phyloP scores from a whole-genome alignment of 169 alveolate species.

The Plasmodium gaboni region DNA sequence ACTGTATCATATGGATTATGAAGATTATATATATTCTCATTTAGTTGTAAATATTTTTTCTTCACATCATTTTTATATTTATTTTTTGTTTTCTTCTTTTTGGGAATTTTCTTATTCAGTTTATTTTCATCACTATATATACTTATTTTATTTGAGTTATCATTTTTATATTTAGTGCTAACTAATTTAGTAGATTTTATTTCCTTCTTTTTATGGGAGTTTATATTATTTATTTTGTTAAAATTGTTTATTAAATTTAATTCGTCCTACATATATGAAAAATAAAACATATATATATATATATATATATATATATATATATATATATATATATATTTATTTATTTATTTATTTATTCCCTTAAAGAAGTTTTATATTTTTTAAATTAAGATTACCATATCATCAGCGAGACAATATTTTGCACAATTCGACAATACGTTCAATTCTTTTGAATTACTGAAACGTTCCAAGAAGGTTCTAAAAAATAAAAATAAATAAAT shows the following conservation, averaged over 20 bases:
- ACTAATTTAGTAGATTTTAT: conserved; percentile 23
- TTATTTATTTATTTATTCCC: no score
- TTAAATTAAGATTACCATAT: neutral
- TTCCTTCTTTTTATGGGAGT: conserved; percentile 13
- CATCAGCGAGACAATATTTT: conserved; percentile 49
- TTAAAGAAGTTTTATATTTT: no score
- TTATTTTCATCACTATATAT: conserved; percentile 40
- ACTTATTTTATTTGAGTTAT: conserved; percentile 41
- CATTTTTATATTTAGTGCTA: conserved; percentile 34
- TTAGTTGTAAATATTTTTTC: conserved; percentile 32
- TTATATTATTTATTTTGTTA: neutral
- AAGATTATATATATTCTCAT: conserved; percentile 49
- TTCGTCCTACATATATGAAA: conserved; percentile 12
- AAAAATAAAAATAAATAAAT: neutral
- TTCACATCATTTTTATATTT: conserved; percentile 20
- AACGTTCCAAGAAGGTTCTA: conserved; percentile 42
- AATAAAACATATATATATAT: neutral
- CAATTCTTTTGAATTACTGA: conserved; percentile 25
- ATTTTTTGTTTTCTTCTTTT: conserved; percentile 35
- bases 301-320: no score
- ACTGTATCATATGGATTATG: conserved; percentile 59
- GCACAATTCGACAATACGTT: conserved; percentile 28
- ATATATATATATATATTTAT: no score
- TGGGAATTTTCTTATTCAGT: conserved; percentile 19
- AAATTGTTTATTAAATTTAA: conserved; percentile 5